Evolutionary conservation across 305 asterid species (phyloP).

Genomic region (Solanum hybrid): DNA sequence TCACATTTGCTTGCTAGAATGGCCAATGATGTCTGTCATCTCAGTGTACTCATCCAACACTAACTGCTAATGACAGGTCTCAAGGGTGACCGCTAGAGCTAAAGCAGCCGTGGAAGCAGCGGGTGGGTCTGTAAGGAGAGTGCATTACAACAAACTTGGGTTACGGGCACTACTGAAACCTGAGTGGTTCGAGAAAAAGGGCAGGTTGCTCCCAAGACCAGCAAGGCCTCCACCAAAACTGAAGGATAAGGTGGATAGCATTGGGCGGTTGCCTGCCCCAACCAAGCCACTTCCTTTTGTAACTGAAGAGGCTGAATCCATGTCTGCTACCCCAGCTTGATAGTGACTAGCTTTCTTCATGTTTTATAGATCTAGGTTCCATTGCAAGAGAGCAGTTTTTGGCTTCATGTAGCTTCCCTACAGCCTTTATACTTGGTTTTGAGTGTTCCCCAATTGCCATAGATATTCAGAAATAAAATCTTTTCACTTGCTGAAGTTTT

Average conservation of each 20-base stretch:
- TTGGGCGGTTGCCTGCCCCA: slow-evolving; percentile 92
- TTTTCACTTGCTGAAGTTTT: not conserved
- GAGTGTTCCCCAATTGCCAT: not conserved
- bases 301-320: slow-evolving; percentile 37
- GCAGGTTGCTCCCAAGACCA: slow-evolving; percentile 79
- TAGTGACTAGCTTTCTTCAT: not conserved
- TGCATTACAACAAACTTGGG: slow-evolving; percentile 83
- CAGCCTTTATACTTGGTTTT: not conserved
- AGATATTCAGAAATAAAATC: not conserved
- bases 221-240: slow-evolving; percentile 95
- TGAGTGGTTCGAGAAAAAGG: slow-evolving; percentile 94
- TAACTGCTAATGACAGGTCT: slow-evolving; percentile 38
- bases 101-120: slow-evolving; percentile 93
- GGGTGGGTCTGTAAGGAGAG: slow-evolving; percentile 89
- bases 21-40: not conserved
- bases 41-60: not conserved
- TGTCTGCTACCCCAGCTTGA: slow-evolving; percentile 29
- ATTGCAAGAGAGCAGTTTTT: not conserved
- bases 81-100: slow-evolving; percentile 88
- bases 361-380: not conserved
- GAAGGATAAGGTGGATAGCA: slow-evolving; percentile 74
- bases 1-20: not conserved
- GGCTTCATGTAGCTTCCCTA: not conserved
- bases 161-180: slow-evolving; percentile 79
- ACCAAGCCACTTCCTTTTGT: slow-evolving; percentile 76